Percentiles rank a stretch among this genome's conserved stretches.
These are phyloP conservation scores for Protostelium mycophagum DNA, from an alignment of 78 protist genomes.

Conservation along the genomic window DNA sequence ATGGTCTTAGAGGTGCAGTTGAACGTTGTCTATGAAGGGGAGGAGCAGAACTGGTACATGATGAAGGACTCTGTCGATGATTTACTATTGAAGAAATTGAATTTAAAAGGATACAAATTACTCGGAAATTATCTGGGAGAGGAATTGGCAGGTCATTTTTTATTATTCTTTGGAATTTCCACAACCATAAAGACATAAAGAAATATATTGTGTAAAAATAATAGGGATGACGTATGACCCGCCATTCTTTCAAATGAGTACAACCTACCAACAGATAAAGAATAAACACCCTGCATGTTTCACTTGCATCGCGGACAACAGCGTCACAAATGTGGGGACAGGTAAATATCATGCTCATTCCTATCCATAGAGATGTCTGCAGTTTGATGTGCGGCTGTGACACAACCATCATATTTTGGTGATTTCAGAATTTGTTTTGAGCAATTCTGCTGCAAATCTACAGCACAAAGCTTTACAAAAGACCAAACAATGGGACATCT, in stretches of 20 bases:
- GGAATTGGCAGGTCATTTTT: neutral
- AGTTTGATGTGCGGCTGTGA: neutral
- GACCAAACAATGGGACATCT: no score
- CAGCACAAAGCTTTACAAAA: no score
- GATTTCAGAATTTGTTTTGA: no score
- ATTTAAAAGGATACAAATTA: neutral
- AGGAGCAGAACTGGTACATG: slow-evolving; percentile 2
- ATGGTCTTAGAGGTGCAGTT: no score
- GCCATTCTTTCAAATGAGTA: neutral
- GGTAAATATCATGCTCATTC: neutral
- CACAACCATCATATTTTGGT: neutral
- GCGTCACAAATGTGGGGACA: neutral
- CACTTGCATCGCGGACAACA: neutral
- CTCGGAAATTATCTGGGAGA: neutral
- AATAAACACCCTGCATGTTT: neutral
- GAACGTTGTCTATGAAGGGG: neutral
- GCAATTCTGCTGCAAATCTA: no score
- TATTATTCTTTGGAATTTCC: no score
- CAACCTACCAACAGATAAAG: neutral
- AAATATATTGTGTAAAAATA: neutral
- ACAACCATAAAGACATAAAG: no score
- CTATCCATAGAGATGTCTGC: neutral
- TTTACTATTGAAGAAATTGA: neutral
- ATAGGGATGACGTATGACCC: slow-evolving; percentile 5
- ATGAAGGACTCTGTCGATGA: neutral